Evolutionary conservation across 495 filamentous ascomycete genomes (phyloP).

Genomic region (Jackrogersella minutella): DNA sequence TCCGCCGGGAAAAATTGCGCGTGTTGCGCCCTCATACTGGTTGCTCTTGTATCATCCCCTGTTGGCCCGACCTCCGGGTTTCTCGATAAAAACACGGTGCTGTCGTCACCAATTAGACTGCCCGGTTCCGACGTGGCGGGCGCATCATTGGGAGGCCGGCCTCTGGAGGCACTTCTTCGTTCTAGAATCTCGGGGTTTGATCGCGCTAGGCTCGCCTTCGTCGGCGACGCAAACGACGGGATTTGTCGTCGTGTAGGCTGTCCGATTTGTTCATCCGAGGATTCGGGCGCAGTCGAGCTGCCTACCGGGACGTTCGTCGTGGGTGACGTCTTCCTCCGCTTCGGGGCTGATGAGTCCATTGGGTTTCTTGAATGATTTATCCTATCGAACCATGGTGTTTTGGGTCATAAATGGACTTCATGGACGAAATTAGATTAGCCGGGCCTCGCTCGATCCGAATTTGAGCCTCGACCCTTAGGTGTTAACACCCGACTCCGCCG

Average conservation of each 20-base stretch:
- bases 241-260: constrained; percentile 44
- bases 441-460: background rate
- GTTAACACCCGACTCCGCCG: background rate
- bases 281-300: constrained; percentile 22
- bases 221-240: constrained; percentile 72
- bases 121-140: constrained; percentile 33
- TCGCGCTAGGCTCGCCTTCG: constrained; percentile 68
- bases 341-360: constrained; percentile 67
- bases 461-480: background rate
- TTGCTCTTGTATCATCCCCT: constrained; percentile 7
- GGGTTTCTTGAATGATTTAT: constrained; percentile 8
- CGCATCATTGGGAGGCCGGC: constrained; percentile 40
- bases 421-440: background rate
- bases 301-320: constrained; percentile 38
- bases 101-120: background rate
- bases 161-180: constrained; percentile 53
- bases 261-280: constrained; percentile 35
- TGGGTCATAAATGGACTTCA: constrained; percentile 17
- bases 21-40: constrained; percentile 4
- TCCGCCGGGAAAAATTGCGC: constrained; percentile 8
- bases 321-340: constrained; percentile 68
- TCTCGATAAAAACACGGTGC: background rate
- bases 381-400: constrained; percentile 26
- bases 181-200: constrained; percentile 67
- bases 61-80: background rate